Evolutionary conservation across 257 asterid species (phyloP).

Genomic region (Gardenia jasminoides): DNA sequence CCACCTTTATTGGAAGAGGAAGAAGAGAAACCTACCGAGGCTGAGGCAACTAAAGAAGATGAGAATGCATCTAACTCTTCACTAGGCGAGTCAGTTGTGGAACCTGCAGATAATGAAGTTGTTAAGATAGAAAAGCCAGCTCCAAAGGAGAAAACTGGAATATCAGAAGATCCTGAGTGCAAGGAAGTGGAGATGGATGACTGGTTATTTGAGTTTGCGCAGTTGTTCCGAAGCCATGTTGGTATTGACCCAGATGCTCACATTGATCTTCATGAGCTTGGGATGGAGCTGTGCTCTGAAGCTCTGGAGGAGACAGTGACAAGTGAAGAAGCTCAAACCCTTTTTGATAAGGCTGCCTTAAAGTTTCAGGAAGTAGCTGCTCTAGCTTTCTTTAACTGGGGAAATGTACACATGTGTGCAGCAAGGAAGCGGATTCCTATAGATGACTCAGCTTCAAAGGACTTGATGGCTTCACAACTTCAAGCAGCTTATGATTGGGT

Average conservation of each 20-base stretch:
- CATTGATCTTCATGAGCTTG: conserved; percentile 90
- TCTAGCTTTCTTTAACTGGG: conserved; percentile 95
- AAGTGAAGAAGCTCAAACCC: conserved; percentile 82
- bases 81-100: conserved; percentile 42
- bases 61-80: conserved; percentile 53
- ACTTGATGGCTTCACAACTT: conserved; percentile 62
- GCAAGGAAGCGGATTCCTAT: conserved; percentile 92
- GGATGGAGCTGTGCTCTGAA: conserved; percentile 96
- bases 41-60: conserved; percentile 42
- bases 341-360: conserved; percentile 74
- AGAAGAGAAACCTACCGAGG: conserved; percentile 61
- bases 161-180: conserved; percentile 55
- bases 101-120: conserved; percentile 50
- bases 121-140: conserved; percentile 39
- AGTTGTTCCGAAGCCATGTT: conserved; percentile 83
- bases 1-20: conserved; percentile 80
- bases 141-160: conserved; percentile 46
- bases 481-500: conserved; percentile 88
- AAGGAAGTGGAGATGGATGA: conserved; percentile 99
- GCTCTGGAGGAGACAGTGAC: conserved; percentile 94
- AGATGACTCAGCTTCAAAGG: conserved; percentile 78
- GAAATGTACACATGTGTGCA: conserved; percentile 97
- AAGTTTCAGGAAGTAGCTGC: conserved; percentile 99
- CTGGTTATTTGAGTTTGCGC: conserved; percentile 97
- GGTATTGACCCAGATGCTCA: conserved; percentile 97